Evolutionary conservation across 192 early-diverging fungal species (phyloP).

Genomic region (Coemansia sp.): DNA sequence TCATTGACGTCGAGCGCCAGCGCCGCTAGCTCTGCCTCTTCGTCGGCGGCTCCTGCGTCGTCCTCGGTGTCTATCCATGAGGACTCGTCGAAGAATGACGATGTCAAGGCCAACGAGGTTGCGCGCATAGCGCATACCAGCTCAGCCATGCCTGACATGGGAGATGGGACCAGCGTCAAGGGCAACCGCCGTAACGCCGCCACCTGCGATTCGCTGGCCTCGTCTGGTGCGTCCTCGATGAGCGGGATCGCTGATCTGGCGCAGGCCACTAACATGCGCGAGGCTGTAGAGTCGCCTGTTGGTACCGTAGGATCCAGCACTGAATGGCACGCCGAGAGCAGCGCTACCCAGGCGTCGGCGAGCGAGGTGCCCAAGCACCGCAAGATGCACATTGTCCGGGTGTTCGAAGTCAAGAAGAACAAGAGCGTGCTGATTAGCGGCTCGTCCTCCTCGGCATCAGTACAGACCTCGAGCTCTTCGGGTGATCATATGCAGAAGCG

Average conservation of each 20-base stretch:
- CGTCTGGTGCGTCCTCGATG: not conserved
- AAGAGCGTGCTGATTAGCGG: constrained; percentile 19
- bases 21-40: constrained; percentile 1
- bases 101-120: constrained; percentile 41
- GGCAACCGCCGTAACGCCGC: constrained; percentile 38
- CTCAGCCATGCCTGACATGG: constrained; percentile 25
- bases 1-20: constrained; percentile 17
- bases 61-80: constrained; percentile 26
- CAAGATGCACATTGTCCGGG: constrained; percentile 57
- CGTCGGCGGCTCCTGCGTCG: constrained; percentile 15
- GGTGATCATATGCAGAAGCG: constrained; percentile 30
- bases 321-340: constrained; percentile 22
- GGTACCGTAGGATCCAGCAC: constrained; percentile 35
- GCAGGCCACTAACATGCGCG: not conserved
- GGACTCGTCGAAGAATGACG: constrained; percentile 35
- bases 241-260: constrained; percentile 2
- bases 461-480: not conserved
- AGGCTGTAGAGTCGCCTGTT: constrained; percentile 23
- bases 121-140: constrained; percentile 29
- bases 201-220: constrained; percentile 23
- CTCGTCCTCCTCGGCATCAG: constrained; percentile 14
- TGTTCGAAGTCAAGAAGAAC: constrained; percentile 59
- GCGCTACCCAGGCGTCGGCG: not conserved
- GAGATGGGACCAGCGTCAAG: constrained; percentile 16
- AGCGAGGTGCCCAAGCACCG: constrained; percentile 30